Evolutionary conservation across 129 eudicot species (phyloP).

Genomic region (Lactuca sativa): DNA sequence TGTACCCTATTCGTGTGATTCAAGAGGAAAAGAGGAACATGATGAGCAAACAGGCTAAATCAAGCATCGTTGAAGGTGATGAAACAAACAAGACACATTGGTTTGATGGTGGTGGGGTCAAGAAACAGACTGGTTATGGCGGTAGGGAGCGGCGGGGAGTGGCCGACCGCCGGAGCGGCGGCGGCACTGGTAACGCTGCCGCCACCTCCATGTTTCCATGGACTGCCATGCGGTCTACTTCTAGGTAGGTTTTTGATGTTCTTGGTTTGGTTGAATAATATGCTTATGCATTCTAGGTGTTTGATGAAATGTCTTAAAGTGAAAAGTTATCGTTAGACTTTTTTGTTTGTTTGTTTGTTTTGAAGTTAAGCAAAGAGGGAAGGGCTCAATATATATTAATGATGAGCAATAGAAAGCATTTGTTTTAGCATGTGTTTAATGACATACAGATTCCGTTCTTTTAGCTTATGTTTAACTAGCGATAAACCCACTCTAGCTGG

Average conservation of each 20-base stretch:
- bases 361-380: not conserved
- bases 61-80: constrained; percentile 66
- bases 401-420: too few relatives aligned
- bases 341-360: constrained; percentile 12
- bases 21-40: constrained; percentile 66
- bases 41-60: constrained; percentile 58
- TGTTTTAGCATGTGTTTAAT: too few relatives aligned
- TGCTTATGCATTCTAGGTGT: constrained; percentile 21
- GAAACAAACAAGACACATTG: constrained; percentile 73
- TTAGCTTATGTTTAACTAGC: too few relatives aligned
- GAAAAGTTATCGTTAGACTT: not conserved
- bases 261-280: not conserved
- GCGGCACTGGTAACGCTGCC: constrained; percentile 12
- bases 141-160: constrained; percentile 28
- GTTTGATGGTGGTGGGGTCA: constrained; percentile 60
- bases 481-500: too few relatives aligned
- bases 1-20: constrained; percentile 68
- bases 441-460: too few relatives aligned
- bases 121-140: constrained; percentile 29
- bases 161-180: not conserved
- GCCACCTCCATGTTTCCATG: constrained; percentile 66
- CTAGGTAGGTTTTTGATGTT: constrained; percentile 32
- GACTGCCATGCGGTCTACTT: constrained; percentile 60
- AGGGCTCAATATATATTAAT: too few relatives aligned
- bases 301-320: not conserved